phyloP scores from a whole-genome alignment of 768 basidiomycete genomes.

The Terana coerulea region DNA sequence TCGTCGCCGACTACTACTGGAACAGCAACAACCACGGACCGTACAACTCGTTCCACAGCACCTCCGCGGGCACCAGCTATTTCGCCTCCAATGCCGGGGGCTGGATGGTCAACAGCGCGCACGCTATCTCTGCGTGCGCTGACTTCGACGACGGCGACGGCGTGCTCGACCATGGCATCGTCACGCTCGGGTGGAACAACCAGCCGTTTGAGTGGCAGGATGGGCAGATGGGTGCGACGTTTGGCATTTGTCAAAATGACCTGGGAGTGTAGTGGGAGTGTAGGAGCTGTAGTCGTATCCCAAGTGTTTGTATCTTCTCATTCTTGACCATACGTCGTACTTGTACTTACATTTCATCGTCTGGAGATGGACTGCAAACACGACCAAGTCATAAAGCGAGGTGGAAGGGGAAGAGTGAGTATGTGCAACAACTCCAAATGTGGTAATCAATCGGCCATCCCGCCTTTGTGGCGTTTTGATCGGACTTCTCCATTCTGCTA shows the following conservation, averaged over 20 bases:
- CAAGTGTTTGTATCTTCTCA: too few relatives aligned
- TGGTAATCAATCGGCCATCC: too few relatives aligned
- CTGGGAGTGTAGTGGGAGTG: too few relatives aligned
- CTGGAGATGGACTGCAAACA: too few relatives aligned
- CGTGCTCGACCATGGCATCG: not conserved
- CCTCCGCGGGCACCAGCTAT: not conserved
- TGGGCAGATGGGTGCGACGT: not conserved
- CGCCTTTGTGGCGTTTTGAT: too few relatives aligned
- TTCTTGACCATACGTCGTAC: too few relatives aligned
- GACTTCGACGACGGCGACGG: not conserved
- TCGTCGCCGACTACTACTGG: constrained; percentile 3
- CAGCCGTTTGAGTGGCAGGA: not conserved
- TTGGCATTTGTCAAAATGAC: not conserved
- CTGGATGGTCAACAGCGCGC: not conserved
- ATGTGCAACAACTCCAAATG: too few relatives aligned
- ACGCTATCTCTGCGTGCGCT: not conserved
- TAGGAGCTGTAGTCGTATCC: too few relatives aligned
- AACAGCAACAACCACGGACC: not conserved
- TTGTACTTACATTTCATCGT: too few relatives aligned
- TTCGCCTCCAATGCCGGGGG: not conserved
- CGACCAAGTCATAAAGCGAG: too few relatives aligned
- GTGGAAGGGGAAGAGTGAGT: too few relatives aligned
- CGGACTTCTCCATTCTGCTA: too few relatives aligned
- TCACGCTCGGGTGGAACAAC: constrained; percentile 2
- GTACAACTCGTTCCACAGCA: constrained; percentile 1